Evolutionary conservation across 1,139 yeast genomes (phyloP).

Genomic region (Diutina scorzettiae): DNA sequence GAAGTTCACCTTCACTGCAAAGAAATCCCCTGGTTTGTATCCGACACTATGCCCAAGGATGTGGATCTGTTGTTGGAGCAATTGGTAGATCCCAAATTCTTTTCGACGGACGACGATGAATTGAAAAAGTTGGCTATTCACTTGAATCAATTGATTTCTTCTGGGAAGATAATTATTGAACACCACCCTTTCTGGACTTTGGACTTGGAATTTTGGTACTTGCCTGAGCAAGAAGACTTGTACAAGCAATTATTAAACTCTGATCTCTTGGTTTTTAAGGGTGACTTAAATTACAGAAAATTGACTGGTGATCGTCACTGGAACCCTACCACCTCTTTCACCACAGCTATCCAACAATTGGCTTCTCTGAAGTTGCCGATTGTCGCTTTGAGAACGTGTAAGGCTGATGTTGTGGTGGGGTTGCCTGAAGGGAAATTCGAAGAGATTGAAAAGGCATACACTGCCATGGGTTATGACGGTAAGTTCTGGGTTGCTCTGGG

Average conservation of each 20-base stretch:
- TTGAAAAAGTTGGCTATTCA: slow-evolving; percentile 30
- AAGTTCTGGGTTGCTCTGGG: slow-evolving; percentile 82
- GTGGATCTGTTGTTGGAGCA: slow-evolving; percentile 48
- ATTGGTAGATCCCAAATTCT: slow-evolving; percentile 40
- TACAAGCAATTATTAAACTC: slow-evolving; percentile 41
- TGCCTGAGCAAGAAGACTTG: slow-evolving; percentile 33
- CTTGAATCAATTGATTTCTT: slow-evolving; percentile 34
- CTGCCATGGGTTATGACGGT: slow-evolving; percentile 36
- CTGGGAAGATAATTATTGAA: slow-evolving; percentile 42
- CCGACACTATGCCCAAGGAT: slow-evolving; percentile 86
- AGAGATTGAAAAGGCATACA: slow-evolving; percentile 49
- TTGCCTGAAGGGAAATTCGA: slow-evolving; percentile 63
- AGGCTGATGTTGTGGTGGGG: slow-evolving; percentile 95
- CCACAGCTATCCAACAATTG: slow-evolving; percentile 56
- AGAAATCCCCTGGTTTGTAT: slow-evolving; percentile 92
- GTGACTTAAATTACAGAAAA: slow-evolving; percentile 92
- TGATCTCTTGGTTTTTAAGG: slow-evolving; percentile 70
- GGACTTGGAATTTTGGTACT: slow-evolving; percentile 57
- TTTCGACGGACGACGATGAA: slow-evolving; percentile 23
- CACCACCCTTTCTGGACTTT: slow-evolving; percentile 84
- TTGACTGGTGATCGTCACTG: slow-evolving; percentile 83
- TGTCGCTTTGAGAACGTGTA: slow-evolving; percentile 78
- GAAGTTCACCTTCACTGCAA: slow-evolving; percentile 77
- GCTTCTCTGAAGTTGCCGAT: slow-evolving; percentile 49
- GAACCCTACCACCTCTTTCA: slow-evolving; percentile 72